Conservation (phyloP, 345 rosid species). For the Ailanthus altissimus region DNA sequence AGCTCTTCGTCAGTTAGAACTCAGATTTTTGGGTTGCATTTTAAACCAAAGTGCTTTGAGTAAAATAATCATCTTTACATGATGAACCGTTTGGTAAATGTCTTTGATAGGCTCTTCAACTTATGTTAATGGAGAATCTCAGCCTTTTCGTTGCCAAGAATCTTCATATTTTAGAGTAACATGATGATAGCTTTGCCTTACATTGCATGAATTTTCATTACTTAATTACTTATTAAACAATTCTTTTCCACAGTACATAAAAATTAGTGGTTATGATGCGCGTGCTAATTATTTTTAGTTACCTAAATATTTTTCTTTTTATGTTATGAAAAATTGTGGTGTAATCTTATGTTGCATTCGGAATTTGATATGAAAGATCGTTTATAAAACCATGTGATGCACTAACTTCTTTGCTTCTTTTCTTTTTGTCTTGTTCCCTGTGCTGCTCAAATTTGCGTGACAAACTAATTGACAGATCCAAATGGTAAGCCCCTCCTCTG, state of each 20-base stretch:
- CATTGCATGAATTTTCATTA: too few relatives aligned
- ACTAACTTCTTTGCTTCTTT: not conserved
- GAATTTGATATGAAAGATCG: not conserved
- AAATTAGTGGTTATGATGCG: too few relatives aligned
- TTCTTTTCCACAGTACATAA: too few relatives aligned
- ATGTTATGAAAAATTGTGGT: not conserved
- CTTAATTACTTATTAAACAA: too few relatives aligned
- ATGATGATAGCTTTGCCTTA: not conserved
- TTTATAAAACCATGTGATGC: not conserved
- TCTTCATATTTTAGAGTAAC: not conserved
- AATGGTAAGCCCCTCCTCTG: conserved; percentile 34
- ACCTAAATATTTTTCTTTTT: not conserved
- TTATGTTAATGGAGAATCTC: not conserved
- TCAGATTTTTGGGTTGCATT: not conserved
- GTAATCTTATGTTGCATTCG: not conserved
- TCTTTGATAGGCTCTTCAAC: too few relatives aligned
- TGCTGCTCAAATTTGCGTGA: not conserved
- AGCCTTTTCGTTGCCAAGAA: not conserved
- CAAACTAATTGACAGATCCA: conserved; percentile 32
- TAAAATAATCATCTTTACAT: not conserved
- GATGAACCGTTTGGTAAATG: not conserved
- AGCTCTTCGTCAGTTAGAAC: not conserved
- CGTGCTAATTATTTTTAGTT: not conserved
- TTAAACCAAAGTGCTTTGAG: not conserved
- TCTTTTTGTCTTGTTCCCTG: not conserved